phyloP scores from a whole-genome alignment of 208 protist genomes.

The Trypanosoma theileri region DNA sequence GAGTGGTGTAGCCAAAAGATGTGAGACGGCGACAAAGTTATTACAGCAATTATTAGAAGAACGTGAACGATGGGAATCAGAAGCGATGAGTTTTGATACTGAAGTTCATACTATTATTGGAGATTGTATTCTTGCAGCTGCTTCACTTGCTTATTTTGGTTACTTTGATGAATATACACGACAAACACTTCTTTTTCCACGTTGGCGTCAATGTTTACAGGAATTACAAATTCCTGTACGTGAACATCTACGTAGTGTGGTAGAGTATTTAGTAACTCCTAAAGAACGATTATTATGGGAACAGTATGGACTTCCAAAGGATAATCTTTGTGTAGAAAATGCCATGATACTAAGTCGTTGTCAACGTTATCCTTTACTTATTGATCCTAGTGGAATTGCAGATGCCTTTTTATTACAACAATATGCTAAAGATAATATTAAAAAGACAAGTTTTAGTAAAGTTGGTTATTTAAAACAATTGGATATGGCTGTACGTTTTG shows the following conservation, averaged over 20 bases:
- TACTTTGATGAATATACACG: slow-evolving; percentile 97
- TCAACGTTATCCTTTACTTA: slow-evolving; percentile 97
- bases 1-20: slow-evolving; percentile 79
- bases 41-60: slow-evolving; percentile 93
- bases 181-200: slow-evolving; percentile 77
- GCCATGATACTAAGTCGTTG: slow-evolving; percentile 95
- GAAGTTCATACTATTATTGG: slow-evolving; percentile 94
- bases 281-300: slow-evolving; percentile 95
- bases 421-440: slow-evolving; percentile 83
- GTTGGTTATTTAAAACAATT: slow-evolving; percentile 97
- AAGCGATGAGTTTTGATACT: slow-evolving; percentile 81
- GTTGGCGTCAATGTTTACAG: slow-evolving; percentile 84
- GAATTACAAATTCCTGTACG: slow-evolving; percentile 67
- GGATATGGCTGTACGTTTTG: slow-evolving; percentile 98
- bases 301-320: slow-evolving; percentile 92
- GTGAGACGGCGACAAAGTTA: slow-evolving; percentile 91
- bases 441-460: slow-evolving; percentile 96
- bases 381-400: slow-evolving; percentile 98
- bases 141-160: slow-evolving; percentile 98
- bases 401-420: slow-evolving; percentile 90
- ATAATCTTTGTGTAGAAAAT: slow-evolving; percentile 98
- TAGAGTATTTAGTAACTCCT: slow-evolving; percentile 94
- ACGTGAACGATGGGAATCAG: slow-evolving; percentile 92
- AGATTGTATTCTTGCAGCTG: slow-evolving; percentile 94
- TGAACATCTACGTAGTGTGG: slow-evolving; percentile 64